These are phyloP conservation scores for Zasmidium angulare DNA, from an alignment of 2,329 filamentous ascomycete species.

Conservation along the genomic window DNA sequence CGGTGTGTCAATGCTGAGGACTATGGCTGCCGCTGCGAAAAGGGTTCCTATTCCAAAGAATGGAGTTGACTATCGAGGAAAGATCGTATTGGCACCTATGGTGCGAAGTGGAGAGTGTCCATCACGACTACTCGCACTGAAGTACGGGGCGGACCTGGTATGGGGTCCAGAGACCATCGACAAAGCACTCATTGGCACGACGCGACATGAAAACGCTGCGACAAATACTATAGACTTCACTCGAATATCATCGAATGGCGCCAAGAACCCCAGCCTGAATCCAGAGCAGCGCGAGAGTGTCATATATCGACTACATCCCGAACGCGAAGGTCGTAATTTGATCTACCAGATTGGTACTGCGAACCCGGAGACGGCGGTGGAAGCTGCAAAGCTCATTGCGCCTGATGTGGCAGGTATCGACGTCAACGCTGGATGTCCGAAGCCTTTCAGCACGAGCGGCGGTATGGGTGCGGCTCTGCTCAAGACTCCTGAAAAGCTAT, in stretches of 20 bases:
- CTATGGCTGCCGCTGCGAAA: constrained; percentile 42
- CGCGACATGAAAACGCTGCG: constrained; percentile 70
- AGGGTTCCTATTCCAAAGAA: constrained; percentile 80
- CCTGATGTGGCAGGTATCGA: constrained; percentile 90
- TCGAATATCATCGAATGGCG: constrained; percentile 69
- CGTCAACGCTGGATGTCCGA: constrained; percentile 97
- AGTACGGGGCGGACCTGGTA: constrained; percentile 94
- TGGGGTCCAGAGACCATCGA: constrained; percentile 98
- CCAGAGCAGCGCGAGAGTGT: constrained; percentile 60
- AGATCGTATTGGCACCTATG: constrained; percentile 95
- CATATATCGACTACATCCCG: constrained; percentile 81
- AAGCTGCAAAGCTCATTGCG: constrained; percentile 81
- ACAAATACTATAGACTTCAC: constrained; percentile 84
- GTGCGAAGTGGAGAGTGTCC: constrained; percentile 85
- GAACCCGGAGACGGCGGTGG: constrained; percentile 76
- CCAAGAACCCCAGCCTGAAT: constrained; percentile 55
- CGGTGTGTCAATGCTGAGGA: constrained; percentile 25
- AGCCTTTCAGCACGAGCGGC: constrained; percentile 88
- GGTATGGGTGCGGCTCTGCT: constrained; percentile 96
- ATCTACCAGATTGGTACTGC: constrained; percentile 94
- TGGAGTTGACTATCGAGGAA: constrained; percentile 91
- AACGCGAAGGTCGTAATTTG: constrained; percentile 69
- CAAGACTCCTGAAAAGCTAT: constrained; percentile 78
- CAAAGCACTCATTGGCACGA: constrained; percentile 83
- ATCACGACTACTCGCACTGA: constrained; percentile 80